Base-by-base conservation (phyloP, 192 early-diverging fungal species). In the Mortierella alpina region DNA sequence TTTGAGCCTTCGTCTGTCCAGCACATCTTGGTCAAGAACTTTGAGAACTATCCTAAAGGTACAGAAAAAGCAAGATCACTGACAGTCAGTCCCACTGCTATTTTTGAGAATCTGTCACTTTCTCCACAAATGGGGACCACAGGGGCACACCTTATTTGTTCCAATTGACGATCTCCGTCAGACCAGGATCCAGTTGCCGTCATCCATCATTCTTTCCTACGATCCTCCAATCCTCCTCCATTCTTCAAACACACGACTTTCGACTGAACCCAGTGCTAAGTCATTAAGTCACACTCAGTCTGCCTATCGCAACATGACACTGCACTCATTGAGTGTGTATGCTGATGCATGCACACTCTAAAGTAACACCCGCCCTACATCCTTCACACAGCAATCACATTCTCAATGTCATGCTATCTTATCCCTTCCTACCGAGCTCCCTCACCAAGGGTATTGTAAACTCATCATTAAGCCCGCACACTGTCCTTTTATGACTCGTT, bases 21-120 rank as follows among this genome's bases (percentile, higher is more conserved):
- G 55, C 77, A 80, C 52, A 80, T 80, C 53, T 39, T 80, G 58
- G 77, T 80, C 64, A 80, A 80, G 70, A 80, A 80, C 70, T 80
- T 80, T 68, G 77, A 80, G 60, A 80, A 80, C 65, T 80, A 80
- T 58, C 77, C 77, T 48, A 80, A 80, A 51, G 77, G 77, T 80
- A 17, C 18, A 56, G 17, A 57, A 42, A 67, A 45, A 47, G 11
- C 54, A 55, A 6, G 0, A 42, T 17, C 18, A 50, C 7, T 3
- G 13, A 50, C 18, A 51, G 0, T 18, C 10, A 31, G 17, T 12
- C 50, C 11, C 18, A 52, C 31, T 12, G 22, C 18, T 23, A 18
- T 40, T 52, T 22, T 12, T 40, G 22, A 40, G 7, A 22, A 12
- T 18, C 45, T 48, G 5, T 20, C 18, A 15, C 12, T 54, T 45